Percentiles rank a stretch among this genome's conserved stretches.
phyloP scores from a whole-genome alignment of 1,284 basidiomycete genomes.

The Ustilago nuda region DNA sequence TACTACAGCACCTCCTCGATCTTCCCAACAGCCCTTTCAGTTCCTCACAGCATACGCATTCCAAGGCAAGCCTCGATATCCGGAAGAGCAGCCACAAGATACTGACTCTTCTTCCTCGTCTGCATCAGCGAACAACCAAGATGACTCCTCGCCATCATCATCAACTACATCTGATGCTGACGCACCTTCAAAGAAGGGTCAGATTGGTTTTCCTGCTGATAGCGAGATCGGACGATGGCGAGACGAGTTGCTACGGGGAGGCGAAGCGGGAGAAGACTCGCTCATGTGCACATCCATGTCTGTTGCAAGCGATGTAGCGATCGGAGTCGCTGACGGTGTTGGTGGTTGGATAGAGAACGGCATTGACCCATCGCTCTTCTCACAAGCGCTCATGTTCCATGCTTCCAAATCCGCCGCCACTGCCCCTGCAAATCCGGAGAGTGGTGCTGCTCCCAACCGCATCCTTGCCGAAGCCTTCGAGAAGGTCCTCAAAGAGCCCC shows the following conservation, averaged over 20 bases:
- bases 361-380: slow-evolving; percentile 82
- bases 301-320: slow-evolving; percentile 76
- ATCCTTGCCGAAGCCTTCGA: slow-evolving; percentile 80
- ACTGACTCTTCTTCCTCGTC: slow-evolving; percentile 23
- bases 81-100: slow-evolving; percentile 38
- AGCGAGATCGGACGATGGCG: slow-evolving; percentile 80
- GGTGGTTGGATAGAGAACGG: slow-evolving; percentile 81
- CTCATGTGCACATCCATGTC: slow-evolving; percentile 75
- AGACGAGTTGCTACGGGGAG: slow-evolving; percentile 73
- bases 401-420: slow-evolving; percentile 72
- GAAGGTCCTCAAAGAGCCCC: slow-evolving; percentile 78
- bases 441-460: slow-evolving; percentile 68
- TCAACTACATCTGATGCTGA: slow-evolving; percentile 1
- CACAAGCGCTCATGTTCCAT: slow-evolving; percentile 78
- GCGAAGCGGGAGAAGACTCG: slow-evolving; percentile 71
- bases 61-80: slow-evolving; percentile 77
- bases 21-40: slow-evolving; percentile 71
- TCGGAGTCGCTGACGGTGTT: slow-evolving; percentile 79
- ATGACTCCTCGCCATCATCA: slow-evolving; percentile 15
- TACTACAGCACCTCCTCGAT: slow-evolving; percentile 22
- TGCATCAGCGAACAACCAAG: slow-evolving; percentile 26
- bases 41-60: slow-evolving; percentile 82
- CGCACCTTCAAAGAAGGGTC: slow-evolving; percentile 36
- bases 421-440: slow-evolving; percentile 18
- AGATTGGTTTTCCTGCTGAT: slow-evolving; percentile 76